phyloP scores from a whole-genome alignment of 208 protist genomes.

The Angomonas ambiguus region DNA sequence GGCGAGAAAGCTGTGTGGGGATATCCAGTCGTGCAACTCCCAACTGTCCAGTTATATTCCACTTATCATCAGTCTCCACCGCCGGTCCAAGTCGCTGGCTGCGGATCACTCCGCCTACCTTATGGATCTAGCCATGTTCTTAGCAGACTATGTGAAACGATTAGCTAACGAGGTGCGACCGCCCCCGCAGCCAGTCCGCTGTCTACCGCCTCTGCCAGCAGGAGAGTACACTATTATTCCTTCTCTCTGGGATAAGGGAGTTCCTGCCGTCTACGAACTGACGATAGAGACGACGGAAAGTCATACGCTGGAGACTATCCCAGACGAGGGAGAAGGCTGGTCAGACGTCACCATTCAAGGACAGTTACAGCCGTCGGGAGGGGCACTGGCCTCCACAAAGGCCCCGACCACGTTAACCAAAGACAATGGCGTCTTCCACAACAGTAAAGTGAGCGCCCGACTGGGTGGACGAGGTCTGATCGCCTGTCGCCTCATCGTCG shows the following conservation, averaged over 20 bases:
- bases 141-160: slow-evolving; percentile 37
- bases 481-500: slow-evolving; percentile 43
- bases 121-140: slow-evolving; percentile 22
- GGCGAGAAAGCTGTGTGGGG: slow-evolving; percentile 13
- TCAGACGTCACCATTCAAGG: slow-evolving; percentile 35
- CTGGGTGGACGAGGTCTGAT: slow-evolving; percentile 28
- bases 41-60: slow-evolving; percentile 38
- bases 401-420: slow-evolving; percentile 25
- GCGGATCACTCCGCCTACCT: slow-evolving; percentile 19
- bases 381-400: slow-evolving; percentile 9
- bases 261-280: slow-evolving; percentile 49
- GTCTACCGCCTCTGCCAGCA: slow-evolving; percentile 39
- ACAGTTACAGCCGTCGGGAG: slow-evolving; percentile 21
- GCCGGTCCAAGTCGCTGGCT: slow-evolving; percentile 22
- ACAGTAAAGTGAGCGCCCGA: slow-evolving; percentile 43
- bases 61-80: slow-evolving; percentile 29
- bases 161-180: slow-evolving; percentile 20
- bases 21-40: slow-evolving; percentile 36
- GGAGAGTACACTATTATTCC: slow-evolving; percentile 73
- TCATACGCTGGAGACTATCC: slow-evolving; percentile 30
- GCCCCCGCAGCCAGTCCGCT: slow-evolving; percentile 18
- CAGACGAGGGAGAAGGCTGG: slow-evolving; percentile 43
- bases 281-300: slow-evolving; percentile 65
- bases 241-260: slow-evolving; percentile 53
- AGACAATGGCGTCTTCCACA: slow-evolving; percentile 46